Percentiles rank a stretch among this genome's conserved stretches.
phyloP scores from a whole-genome alignment of 2,329 filamentous ascomycete species.

The Keithomyces neogunnii region DNA sequence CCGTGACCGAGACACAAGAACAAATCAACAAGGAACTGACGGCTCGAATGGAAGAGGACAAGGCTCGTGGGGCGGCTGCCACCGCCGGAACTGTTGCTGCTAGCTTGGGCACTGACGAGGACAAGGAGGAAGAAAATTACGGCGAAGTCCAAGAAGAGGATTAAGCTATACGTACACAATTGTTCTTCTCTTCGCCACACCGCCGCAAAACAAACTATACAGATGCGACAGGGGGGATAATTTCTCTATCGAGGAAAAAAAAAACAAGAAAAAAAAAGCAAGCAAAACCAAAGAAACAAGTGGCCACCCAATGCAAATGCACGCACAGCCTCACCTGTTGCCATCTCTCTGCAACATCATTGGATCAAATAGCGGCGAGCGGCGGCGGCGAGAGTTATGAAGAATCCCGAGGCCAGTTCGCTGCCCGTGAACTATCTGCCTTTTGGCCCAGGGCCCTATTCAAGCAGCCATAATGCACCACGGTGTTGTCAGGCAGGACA shows the following conservation, averaged over 20 bases:
- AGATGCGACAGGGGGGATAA: too few species aligned
- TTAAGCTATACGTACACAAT: conserved; percentile 22
- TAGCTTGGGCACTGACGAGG: conserved; percentile 36
- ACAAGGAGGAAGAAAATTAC: conserved; percentile 67
- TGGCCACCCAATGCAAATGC: conserved; percentile 11
- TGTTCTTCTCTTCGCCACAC: neutral
- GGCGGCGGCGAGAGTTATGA: conserved; percentile 9
- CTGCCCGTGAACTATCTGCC: conserved; percentile 22
- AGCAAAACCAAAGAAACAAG: conserved; percentile 2
- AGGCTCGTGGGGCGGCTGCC: conserved; percentile 34
- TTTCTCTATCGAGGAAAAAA: neutral
- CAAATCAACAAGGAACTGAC: conserved; percentile 65
- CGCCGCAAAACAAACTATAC: neutral
- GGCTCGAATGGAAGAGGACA: conserved; percentile 65
- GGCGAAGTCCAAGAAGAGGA: conserved; percentile 69
- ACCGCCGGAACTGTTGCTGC: conserved; percentile 4
- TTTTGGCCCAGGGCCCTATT: conserved; percentile 35
- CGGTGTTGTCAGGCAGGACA: conserved; percentile 74
- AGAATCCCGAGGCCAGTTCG: conserved; percentile 28
- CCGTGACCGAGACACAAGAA: conserved; percentile 52
- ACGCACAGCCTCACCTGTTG: conserved; percentile 9
- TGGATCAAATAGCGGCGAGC: neutral
- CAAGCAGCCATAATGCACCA: conserved; percentile 76
- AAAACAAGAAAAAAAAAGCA: neutral
- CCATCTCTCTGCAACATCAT: neutral